These are phyloP conservation scores for Flammula alnicola DNA, from an alignment of 1,284 basidiomycete genomes.

Conservation along the genomic window DNA sequence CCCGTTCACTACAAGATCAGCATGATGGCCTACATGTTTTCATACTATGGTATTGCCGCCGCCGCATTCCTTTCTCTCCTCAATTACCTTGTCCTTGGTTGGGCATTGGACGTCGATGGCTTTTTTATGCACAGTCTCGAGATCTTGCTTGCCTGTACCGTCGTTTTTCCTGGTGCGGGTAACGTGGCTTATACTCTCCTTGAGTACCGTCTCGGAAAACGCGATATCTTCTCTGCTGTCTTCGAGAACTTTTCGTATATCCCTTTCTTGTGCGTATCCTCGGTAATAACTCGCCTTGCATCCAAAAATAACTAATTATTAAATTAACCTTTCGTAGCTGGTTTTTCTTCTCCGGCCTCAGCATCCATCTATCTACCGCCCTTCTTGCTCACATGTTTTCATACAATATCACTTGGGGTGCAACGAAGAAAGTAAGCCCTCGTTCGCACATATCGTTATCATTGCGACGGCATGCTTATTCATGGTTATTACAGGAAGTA, in stretches of 20 bases:
- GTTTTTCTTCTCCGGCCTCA: conserved; percentile 85
- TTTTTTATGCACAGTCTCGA: conserved; percentile 77
- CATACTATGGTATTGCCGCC: conserved; percentile 55
- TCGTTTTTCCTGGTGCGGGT: conserved; percentile 77
- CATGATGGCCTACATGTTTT: conserved; percentile 74
- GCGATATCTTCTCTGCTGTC: conserved; percentile 55
- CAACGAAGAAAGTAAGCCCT: conserved; percentile 62
- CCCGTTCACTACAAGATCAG: conserved; percentile 85
- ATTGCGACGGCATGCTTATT: not conserved
- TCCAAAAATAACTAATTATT: not conserved
- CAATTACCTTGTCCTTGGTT: conserved; percentile 77
- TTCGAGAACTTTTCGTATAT: conserved; percentile 77
- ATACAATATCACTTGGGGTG: conserved; percentile 84
- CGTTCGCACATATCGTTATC: conserved; percentile 1
- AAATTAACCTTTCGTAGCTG: conserved; percentile 50
- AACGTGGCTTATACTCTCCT: conserved; percentile 74
- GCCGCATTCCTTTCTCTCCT: conserved; percentile 65
- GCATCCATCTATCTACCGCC: conserved; percentile 74
- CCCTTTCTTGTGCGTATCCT: conserved; percentile 72
- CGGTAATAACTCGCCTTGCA: not conserved
- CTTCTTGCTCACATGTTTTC: conserved; percentile 83
- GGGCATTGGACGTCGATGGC: conserved; percentile 66
- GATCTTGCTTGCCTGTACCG: conserved; percentile 76
- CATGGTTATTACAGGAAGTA: conserved; percentile 43
- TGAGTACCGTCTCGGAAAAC: conserved; percentile 76